Conservation (phyloP, 2,329 filamentous ascomycete species). For the Cladosporium sp. region DNA sequence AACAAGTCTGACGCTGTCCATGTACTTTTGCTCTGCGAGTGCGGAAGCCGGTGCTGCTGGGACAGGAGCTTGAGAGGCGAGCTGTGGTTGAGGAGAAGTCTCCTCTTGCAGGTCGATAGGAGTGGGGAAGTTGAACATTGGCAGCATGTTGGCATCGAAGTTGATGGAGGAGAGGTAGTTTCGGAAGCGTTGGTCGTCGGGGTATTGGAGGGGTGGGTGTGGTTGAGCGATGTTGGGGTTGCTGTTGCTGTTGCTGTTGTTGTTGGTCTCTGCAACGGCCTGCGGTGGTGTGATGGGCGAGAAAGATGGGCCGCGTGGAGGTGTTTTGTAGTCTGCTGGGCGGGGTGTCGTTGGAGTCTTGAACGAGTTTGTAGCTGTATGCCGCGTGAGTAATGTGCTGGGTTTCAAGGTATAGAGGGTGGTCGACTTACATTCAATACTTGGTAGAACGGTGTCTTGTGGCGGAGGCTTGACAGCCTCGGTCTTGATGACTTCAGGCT, state of each 20-base stretch:
- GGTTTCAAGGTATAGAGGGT: fast-evolving
- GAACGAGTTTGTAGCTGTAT: background rate
- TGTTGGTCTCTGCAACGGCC: background rate
- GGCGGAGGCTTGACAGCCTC: background rate
- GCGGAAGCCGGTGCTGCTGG: background rate
- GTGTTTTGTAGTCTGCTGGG: background rate
- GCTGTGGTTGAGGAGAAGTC: background rate
- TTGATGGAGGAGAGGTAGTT: background rate
- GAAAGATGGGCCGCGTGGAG: background rate
- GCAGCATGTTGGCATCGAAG: background rate
- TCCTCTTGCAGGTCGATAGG: background rate
- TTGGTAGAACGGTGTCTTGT: background rate
- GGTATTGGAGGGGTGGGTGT: background rate
- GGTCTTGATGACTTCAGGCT: background rate
- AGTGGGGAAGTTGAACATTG: background rate
- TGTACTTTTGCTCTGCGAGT: background rate
- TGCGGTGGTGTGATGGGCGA: background rate
- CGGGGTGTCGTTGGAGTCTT: background rate
- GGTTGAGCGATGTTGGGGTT: background rate
- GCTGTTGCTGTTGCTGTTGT: background rate
- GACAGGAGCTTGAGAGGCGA: background rate
- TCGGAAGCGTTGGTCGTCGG: background rate
- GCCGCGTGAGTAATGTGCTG: background rate
- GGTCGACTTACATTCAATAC: background rate
- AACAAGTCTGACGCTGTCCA: background rate